phyloP scores from a whole-genome alignment of 352 stramenopile species.

The Phytopythium litorale region DNA sequence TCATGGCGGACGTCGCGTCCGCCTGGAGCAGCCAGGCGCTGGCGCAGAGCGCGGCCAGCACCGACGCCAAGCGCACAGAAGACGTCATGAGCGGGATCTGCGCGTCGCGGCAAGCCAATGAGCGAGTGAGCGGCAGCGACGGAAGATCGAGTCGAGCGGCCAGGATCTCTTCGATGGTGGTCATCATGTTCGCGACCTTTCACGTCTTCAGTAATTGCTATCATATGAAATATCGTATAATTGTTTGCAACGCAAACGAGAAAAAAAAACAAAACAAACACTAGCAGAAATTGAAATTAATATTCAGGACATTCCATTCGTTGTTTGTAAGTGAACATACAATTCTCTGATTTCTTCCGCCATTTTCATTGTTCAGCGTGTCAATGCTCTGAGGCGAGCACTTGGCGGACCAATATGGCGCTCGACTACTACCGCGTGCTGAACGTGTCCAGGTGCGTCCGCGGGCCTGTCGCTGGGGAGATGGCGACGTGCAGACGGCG shows the following conservation, averaged over 20 bases:
- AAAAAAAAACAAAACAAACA: no score
- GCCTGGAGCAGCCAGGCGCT: neutral
- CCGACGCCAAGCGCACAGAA: neutral
- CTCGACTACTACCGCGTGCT: conserved; percentile 78
- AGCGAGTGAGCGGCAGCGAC: neutral
- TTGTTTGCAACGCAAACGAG: no score
- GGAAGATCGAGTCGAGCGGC: neutral
- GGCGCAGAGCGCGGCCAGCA: neutral
- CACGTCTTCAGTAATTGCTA: no score
- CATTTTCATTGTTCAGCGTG: no score
- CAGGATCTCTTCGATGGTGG: no score
- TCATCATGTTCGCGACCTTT: no score
- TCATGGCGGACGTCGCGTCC: neutral
- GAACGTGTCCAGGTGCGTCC: conserved; percentile 57
- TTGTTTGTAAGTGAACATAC: no score
- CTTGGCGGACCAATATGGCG: conserved; percentile 10
- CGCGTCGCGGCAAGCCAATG: neutral
- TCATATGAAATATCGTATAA: no score
- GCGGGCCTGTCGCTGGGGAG: neutral
- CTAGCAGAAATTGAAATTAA: no score
- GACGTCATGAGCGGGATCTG: neutral
- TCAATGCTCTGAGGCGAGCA: no score
- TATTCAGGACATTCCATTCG: no score
- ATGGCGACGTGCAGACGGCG: neutral
- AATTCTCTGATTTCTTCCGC: no score